phyloP scores from a whole-genome alignment of 1,284 basidiomycete genomes.

The Mycosarcoma maydis region DNA sequence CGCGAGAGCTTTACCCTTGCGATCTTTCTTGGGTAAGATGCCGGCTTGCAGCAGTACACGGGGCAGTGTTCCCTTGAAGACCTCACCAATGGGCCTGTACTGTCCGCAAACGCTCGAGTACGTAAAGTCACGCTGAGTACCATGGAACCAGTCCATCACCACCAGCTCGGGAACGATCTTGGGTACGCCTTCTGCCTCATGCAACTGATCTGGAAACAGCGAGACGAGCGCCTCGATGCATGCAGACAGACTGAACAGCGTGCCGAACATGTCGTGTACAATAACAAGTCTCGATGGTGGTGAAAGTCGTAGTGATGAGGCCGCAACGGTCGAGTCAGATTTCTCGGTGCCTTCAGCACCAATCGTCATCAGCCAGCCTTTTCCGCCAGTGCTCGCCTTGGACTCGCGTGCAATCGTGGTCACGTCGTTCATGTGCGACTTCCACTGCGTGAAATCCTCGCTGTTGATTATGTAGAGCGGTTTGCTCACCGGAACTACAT shows the following conservation, averaged over 20 bases:
- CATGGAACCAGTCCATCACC: conserved; percentile 62
- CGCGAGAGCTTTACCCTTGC: conserved; percentile 11
- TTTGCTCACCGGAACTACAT: conserved; percentile 29
- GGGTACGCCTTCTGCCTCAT: conserved; percentile 23
- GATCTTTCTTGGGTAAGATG: conserved; percentile 29
- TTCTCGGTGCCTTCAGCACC: conserved; percentile 46
- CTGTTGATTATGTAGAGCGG: conserved; percentile 61
- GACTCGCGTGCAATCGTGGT: conserved; percentile 36
- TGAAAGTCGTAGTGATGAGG: conserved; percentile 1
- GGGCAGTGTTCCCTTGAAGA: conserved; percentile 53
- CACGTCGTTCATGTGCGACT: conserved; percentile 50
- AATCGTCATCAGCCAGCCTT: conserved; percentile 50
- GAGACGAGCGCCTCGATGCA: conserved; percentile 45
- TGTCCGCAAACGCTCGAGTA: conserved; percentile 47
- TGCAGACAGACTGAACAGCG: conserved; percentile 47
- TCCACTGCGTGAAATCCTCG: conserved; percentile 58
- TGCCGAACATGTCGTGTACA: conserved; percentile 62
- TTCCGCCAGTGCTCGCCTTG: conserved; percentile 21
- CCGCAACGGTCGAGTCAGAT: neutral
- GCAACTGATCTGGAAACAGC: conserved; percentile 45
- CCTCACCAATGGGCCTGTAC: conserved; percentile 51
- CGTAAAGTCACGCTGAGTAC: conserved; percentile 55
- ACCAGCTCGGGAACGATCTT: conserved; percentile 52
- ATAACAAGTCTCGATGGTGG: conserved; percentile 42
- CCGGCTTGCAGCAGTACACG: conserved; percentile 55